A percentile compares a stretch with the other conserved stretches of the same genome.
phyloP scores from a whole-genome alignment of 225 moss, liverwort and hornwort species.

The Climacium dendroides region DNA sequence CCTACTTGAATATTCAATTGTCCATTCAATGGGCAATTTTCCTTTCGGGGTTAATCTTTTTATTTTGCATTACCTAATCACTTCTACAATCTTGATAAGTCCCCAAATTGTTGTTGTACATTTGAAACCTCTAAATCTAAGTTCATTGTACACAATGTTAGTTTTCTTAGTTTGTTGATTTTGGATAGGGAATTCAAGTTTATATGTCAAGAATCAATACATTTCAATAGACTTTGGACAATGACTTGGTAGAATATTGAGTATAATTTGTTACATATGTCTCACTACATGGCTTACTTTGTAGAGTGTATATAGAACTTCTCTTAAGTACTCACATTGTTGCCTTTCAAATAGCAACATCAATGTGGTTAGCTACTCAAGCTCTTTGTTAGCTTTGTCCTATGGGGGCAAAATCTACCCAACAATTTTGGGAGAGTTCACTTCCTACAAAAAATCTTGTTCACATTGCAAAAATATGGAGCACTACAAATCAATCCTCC shows the following conservation, averaged over 20 bases:
- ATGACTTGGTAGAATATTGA: neutral
- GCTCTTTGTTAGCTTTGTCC: neutral
- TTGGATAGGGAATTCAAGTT: neutral
- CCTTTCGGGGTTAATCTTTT: neutral
- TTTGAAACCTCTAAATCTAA: neutral
- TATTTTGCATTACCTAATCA: neutral
- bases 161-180: neutral
- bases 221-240: neutral
- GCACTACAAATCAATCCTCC: too few relatives aligned
- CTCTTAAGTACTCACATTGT: neutral
- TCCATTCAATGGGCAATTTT: neutral
- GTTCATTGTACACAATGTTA: neutral
- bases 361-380: neutral
- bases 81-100: neutral
- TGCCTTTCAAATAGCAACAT: neutral
- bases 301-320: neutral
- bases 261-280: neutral
- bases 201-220: neutral
- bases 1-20: neutral
- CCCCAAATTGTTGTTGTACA: rapidly evolving
- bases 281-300: neutral
- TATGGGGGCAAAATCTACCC: rapidly evolving
- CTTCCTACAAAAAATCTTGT: rapidly evolving
- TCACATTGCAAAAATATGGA: neutral
- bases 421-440: neutral